A percentile compares a stretch with the other conserved stretches of the same genome.
These are phyloP conservation scores for Kazachstania kunashirensis DNA, from an alignment of 805 yeast species.

Conservation along the genomic window DNA sequence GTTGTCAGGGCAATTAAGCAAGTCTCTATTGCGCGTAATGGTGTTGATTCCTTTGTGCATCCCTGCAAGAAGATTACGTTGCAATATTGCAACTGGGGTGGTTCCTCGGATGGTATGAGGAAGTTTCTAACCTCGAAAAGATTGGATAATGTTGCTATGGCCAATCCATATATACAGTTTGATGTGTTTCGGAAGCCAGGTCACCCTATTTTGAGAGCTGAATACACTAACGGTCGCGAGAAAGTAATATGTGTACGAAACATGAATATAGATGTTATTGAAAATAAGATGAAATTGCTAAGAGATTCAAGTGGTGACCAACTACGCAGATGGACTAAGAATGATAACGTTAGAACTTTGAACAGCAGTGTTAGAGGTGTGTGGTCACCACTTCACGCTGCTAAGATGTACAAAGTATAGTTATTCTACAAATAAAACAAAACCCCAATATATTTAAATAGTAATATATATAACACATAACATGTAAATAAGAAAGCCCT, in stretches of 20 bases:
- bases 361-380: conserved; percentile 88
- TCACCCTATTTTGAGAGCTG: conserved; percentile 67
- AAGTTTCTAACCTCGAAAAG: conserved; percentile 48
- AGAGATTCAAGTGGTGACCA: conserved; percentile 60
- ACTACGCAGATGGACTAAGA: conserved; percentile 49
- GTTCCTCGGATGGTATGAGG: conserved; percentile 78
- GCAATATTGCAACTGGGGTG: conserved; percentile 92
- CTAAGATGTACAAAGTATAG: conserved; percentile 18
- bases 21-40: conserved; percentile 58
- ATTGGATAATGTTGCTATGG: conserved; percentile 45
- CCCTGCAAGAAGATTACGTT: conserved; percentile 70
- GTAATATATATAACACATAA: too few species aligned
- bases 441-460: too few species aligned
- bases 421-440: too few species aligned
- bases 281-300: conserved; percentile 52
- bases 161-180: conserved; percentile 61
- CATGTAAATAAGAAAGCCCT: too few species aligned
- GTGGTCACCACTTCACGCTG: conserved; percentile 89
- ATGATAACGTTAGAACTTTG: conserved; percentile 67
- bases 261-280: conserved; percentile 50
- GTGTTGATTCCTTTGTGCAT: conserved; percentile 60
- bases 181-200: conserved; percentile 63
- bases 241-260: conserved; percentile 73
- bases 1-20: conserved; percentile 50
- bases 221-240: conserved; percentile 38